Evolutionary conservation across 768 basidiomycete species (phyloP).

Genomic region (Tulasnella sp.): DNA sequence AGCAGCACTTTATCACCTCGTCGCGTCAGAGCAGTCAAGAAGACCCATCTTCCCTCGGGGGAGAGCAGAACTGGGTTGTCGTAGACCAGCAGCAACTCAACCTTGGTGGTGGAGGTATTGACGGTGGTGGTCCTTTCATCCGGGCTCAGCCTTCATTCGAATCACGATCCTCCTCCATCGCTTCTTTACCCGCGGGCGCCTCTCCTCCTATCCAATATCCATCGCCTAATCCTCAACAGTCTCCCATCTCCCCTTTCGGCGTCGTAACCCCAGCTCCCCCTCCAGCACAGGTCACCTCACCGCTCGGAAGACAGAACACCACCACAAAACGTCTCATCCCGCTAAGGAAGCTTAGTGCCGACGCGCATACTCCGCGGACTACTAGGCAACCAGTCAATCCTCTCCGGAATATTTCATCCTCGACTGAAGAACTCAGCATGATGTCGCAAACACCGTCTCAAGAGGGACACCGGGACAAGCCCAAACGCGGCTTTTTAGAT

Average conservation of each 20-base stretch:
- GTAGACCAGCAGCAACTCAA: not conserved
- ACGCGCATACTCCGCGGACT: not conserved
- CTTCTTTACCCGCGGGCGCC: conserved; percentile 18
- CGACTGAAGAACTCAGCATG: not conserved
- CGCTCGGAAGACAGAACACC: not conserved
- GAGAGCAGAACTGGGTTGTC: not conserved
- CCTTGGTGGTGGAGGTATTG: not conserved
- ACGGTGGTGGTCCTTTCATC: not conserved
- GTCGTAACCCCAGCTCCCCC: not conserved
- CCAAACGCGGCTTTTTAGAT: conserved; percentile 21
- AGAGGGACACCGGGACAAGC: not conserved
- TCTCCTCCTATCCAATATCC: conserved; percentile 14
- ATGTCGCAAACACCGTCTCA: not conserved
- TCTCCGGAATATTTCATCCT: not conserved
- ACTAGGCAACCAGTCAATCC: not conserved
- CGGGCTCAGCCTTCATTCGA: conserved; percentile 13
- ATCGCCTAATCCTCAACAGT: not conserved
- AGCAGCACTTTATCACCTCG: not conserved
- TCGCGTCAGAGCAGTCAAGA: not conserved
- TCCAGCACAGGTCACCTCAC: not conserved
- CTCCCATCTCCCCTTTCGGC: not conserved
- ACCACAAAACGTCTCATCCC: not conserved
- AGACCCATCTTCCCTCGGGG: not conserved
- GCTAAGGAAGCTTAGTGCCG: not conserved
- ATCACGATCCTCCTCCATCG: conserved; percentile 15